Percentiles rank a stretch among this genome's conserved stretches.
Evolutionary conservation across 148 eudicot genomes (phyloP).

Genomic region (Chenopodium album): DNA sequence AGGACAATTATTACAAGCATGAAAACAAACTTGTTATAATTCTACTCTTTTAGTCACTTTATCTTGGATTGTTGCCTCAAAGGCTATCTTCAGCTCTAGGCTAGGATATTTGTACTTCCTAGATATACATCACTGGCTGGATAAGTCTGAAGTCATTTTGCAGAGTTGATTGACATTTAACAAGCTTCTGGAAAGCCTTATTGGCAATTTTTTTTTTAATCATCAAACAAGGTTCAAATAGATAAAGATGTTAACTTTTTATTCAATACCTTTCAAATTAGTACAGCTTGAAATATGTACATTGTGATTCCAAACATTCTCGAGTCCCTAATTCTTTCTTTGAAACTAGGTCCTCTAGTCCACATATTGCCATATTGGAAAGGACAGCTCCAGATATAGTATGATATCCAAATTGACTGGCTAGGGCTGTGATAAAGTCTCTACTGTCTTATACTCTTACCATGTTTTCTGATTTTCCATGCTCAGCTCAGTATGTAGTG

Average conservation of each 20-base stretch:
- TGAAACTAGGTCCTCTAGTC: background rate
- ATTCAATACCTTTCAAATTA: too few relatives aligned
- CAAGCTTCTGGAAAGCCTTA: background rate
- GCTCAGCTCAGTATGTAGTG: background rate
- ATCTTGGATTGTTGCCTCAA: background rate
- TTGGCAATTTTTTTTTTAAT: background rate
- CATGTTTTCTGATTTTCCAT: background rate
- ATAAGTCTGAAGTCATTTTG: background rate
- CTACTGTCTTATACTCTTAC: too few relatives aligned
- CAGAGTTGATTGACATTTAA: background rate
- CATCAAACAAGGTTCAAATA: background rate
- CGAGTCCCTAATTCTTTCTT: background rate
- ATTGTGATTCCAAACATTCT: background rate
- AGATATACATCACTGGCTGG: background rate
- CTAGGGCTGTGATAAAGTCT: background rate
- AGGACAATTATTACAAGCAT: background rate
- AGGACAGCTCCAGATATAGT: background rate
- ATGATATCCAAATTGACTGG: background rate
- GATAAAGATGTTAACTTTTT: background rate
- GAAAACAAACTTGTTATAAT: background rate
- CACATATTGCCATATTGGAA: background rate
- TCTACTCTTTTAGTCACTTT: background rate
- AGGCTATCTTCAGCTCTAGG: background rate
- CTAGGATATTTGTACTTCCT: background rate
- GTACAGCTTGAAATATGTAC: background rate